Evolutionary conservation across 75 land plant genomes (phyloP).

Genomic region (Larix kaempferi): DNA sequence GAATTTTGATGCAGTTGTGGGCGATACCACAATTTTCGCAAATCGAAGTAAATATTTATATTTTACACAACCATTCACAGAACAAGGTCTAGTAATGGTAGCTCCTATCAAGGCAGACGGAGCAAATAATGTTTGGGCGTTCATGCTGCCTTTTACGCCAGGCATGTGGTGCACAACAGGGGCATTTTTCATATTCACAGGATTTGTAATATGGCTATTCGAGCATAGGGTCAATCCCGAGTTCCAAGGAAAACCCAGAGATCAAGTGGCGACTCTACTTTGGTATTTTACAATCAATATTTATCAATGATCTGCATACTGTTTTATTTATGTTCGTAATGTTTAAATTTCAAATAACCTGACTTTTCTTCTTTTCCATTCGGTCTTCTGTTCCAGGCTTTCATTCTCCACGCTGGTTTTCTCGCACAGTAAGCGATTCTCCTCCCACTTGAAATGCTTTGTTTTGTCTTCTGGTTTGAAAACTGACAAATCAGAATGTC

Average conservation of each 20-base stretch:
- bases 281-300: constrained; percentile 10
- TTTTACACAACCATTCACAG: constrained; percentile 79
- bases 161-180: constrained; percentile 39
- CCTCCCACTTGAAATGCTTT: not conserved
- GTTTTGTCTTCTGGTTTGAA: constrained; percentile 17
- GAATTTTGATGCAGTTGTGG: constrained; percentile 78
- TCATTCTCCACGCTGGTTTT: constrained; percentile 12
- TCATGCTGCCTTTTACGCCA: constrained; percentile 43
- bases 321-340: no score
- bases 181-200: constrained; percentile 41
- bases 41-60: constrained; percentile 64
- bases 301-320: no score
- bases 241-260: constrained; percentile 26
- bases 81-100: constrained; percentile 58
- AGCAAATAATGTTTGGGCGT: constrained; percentile 40
- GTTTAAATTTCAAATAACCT: no score
- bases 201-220: constrained; percentile 53
- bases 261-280: constrained; percentile 21
- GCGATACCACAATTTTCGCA: constrained; percentile 61
- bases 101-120: constrained; percentile 42
- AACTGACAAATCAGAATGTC: constrained; percentile 19
- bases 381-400: no score
- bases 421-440: constrained; percentile 21
- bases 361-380: no score
- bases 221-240: constrained; percentile 50